Percentiles rank a stretch among this genome's conserved stretches.
phyloP scores from a whole-genome alignment of 2,329 filamentous ascomycete species.

The Fusarium heterosporum region DNA sequence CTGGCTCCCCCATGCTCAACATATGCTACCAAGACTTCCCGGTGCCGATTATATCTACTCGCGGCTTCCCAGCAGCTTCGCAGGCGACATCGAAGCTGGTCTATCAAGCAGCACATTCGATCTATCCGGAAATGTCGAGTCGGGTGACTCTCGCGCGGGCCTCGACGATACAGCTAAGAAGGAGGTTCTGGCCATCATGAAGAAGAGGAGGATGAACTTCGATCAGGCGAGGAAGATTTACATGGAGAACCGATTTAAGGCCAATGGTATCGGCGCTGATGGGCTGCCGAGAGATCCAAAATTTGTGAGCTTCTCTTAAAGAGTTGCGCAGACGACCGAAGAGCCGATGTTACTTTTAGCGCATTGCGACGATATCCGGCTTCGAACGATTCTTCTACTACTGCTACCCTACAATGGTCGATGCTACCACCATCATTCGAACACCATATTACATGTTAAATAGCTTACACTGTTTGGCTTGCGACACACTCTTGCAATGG shows the following conservation, averaged over 20 bases:
- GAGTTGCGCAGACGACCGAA: not conserved
- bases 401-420: not conserved
- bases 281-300: constrained; percentile 91
- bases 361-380: constrained; percentile 9
- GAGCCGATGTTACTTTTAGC: constrained; percentile 2
- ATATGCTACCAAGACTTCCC: constrained; percentile 64
- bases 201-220: constrained; percentile 81
- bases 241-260: constrained; percentile 86
- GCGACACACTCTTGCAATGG: constrained; percentile 15
- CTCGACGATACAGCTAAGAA: constrained; percentile 83
- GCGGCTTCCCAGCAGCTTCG: constrained; percentile 80
- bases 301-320: constrained; percentile 83
- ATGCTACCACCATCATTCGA: not conserved
- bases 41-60: constrained; percentile 76
- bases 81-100: constrained; percentile 87
- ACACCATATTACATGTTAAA: constrained; percentile 5
- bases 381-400: not conserved
- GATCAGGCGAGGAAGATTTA: constrained; percentile 90
- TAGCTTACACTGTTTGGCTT: constrained; percentile 6
- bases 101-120: constrained; percentile 87
- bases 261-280: constrained; percentile 88
- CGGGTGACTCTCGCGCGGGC: constrained; percentile 81
- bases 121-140: constrained; percentile 80
- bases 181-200: constrained; percentile 92
- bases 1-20: constrained; percentile 79